phyloP scores from a whole-genome alignment of 2,329 filamentous ascomycete species.

The Ceratocystis destructans region DNA sequence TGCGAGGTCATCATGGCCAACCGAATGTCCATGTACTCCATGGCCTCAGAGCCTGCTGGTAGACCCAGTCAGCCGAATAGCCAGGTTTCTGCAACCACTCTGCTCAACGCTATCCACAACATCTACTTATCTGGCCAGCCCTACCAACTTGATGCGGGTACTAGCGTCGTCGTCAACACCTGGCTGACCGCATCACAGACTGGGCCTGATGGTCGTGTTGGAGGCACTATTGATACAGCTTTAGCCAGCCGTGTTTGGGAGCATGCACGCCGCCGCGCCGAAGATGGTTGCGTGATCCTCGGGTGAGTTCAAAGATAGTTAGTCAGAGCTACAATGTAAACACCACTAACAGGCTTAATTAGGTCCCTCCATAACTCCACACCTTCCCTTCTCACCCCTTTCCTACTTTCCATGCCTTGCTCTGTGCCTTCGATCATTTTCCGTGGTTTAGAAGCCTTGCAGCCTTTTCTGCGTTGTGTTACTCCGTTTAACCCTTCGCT shows the following conservation, averaged over 20 bases:
- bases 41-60: conserved; percentile 48
- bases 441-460: conserved; percentile 65
- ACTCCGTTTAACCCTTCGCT: conserved; percentile 82
- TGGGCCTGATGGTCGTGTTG: conserved; percentile 52
- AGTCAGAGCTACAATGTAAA: background rate
- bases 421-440: conserved; percentile 61
- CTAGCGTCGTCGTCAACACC: conserved; percentile 86
- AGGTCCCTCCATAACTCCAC: conserved; percentile 82
- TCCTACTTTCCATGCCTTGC: conserved; percentile 68
- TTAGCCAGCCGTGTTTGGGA: conserved; percentile 82
- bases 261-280: conserved; percentile 82
- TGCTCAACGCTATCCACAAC: conserved; percentile 84
- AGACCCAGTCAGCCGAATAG: conserved; percentile 39
- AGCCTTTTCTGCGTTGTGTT: conserved; percentile 75
- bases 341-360: background rate
- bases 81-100: conserved; percentile 82
- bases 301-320: conserved; percentile 44
- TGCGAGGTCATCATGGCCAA: conserved; percentile 37
- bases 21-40: conserved; percentile 56
- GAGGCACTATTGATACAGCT: conserved; percentile 67
- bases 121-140: conserved; percentile 70
- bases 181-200: conserved; percentile 72
- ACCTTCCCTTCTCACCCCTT: conserved; percentile 70
- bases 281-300: conserved; percentile 85
- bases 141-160: conserved; percentile 79